These are phyloP conservation scores for Eragrostis curvula DNA, from an alignment of 176 grass and related monocot genomes.

Conservation along the genomic window DNA sequence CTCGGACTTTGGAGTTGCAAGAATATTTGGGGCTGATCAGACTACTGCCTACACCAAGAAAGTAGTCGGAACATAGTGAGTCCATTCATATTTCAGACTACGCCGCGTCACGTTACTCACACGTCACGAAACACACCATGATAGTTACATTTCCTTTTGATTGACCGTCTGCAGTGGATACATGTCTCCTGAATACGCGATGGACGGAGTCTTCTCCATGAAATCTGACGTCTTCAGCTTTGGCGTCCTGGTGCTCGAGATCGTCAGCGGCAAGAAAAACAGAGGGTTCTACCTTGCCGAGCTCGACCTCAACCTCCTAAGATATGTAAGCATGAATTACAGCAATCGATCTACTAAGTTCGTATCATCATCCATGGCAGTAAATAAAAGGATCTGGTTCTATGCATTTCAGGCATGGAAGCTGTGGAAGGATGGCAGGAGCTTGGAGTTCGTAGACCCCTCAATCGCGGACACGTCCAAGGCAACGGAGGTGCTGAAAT, in stretches of 20 bases:
- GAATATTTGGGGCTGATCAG: slow-evolving; percentile 61
- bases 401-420: slow-evolving; percentile 56
- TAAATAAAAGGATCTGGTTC: not conserved
- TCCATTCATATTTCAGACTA: slow-evolving; percentile 6
- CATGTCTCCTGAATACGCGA: slow-evolving; percentile 83
- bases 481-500: slow-evolving; percentile 49
- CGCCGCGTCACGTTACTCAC: not conserved
- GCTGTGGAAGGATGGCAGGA: slow-evolving; percentile 56
- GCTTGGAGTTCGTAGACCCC: slow-evolving; percentile 46
- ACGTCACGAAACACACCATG: not conserved
- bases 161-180: slow-evolving; percentile 57
- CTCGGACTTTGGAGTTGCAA: slow-evolving; percentile 78
- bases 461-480: slow-evolving; percentile 40
- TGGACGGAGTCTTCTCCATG: slow-evolving; percentile 66
- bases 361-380: not conserved
- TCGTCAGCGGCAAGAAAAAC: slow-evolving; percentile 70
- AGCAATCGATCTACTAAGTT: too few species aligned
- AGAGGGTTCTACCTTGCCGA: slow-evolving; percentile 35
- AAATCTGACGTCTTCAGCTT: slow-evolving; percentile 83
- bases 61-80: slow-evolving; percentile 82
- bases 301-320: slow-evolving; percentile 52
- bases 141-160: not conserved
- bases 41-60: slow-evolving; percentile 56
- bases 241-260: slow-evolving; percentile 67
- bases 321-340: slow-evolving; percentile 47